phyloP scores from a whole-genome alignment of 2,329 filamentous ascomycete species.

The Teratosphaeria destructans region DNA sequence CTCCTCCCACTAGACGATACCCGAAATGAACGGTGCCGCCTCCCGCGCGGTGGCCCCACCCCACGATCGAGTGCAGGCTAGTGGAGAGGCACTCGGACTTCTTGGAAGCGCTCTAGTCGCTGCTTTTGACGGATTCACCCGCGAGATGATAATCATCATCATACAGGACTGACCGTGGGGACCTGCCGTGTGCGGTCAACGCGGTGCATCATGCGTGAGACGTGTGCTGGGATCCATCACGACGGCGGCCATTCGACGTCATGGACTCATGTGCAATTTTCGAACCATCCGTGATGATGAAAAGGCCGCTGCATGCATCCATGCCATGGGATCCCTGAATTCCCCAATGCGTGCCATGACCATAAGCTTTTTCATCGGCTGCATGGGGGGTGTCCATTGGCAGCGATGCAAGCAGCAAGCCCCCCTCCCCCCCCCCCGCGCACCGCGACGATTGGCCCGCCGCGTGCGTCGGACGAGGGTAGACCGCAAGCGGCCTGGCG shows the following conservation, averaged over 20 bases:
- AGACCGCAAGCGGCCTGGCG: neutral
- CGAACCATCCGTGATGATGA: too few species aligned
- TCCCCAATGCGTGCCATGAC: too few species aligned
- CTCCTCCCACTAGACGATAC: neutral
- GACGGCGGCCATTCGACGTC: neutral
- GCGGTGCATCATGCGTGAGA: too few species aligned
- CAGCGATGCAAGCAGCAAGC: neutral
- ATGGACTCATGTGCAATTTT: neutral
- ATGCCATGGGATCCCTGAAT: too few species aligned
- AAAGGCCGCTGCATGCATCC: too few species aligned
- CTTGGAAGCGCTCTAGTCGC: neutral
- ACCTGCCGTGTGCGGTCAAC: neutral
- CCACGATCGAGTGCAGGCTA: neutral
- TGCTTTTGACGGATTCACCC: neutral
- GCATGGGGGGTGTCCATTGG: neutral
- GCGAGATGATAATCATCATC: neutral
- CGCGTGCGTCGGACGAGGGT: neutral
- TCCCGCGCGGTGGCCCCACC: neutral
- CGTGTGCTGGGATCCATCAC: neutral
- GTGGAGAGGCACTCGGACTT: neutral
- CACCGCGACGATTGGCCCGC: neutral
- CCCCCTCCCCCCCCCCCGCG: neutral
- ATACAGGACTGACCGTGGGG: neutral
- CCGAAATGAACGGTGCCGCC: conserved; percentile 1
- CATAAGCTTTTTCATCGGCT: neutral